These are phyloP conservation scores for Beauveria bassiana DNA, from an alignment of 2,329 filamentous ascomycete species.

Conservation along the genomic window DNA sequence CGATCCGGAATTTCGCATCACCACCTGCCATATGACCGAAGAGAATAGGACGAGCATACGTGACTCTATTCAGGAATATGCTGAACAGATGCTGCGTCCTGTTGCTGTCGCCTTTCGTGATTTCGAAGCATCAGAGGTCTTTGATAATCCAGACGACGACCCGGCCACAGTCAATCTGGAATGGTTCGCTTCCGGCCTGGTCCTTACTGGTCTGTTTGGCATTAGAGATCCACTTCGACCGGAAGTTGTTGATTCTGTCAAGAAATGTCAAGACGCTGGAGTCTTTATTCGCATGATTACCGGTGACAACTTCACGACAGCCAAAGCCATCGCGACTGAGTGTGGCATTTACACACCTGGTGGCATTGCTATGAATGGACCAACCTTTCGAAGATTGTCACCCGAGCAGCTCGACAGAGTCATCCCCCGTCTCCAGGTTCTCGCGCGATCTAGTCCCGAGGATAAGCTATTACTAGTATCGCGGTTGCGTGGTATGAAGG, in stretches of 20 bases:
- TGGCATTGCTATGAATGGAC: constrained; percentile 49
- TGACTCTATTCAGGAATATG: constrained; percentile 42
- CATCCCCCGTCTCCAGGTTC: constrained; percentile 57
- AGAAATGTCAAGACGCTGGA: constrained; percentile 54
- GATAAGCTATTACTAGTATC: constrained; percentile 61
- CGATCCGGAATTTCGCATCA: constrained; percentile 34
- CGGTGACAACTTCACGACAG: constrained; percentile 37
- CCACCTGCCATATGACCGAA: constrained; percentile 22
- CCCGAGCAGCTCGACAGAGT: constrained; percentile 42
- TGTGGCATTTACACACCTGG: constrained; percentile 60
- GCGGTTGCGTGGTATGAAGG: constrained; percentile 55
- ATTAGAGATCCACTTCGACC: constrained; percentile 61
- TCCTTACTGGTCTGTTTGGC: constrained; percentile 45
- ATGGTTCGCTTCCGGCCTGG: constrained; percentile 26
- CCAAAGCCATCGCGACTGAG: constrained; percentile 39
- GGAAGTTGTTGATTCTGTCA: constrained; percentile 54
- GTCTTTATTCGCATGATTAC: constrained; percentile 61
- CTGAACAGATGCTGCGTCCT: constrained; percentile 57
- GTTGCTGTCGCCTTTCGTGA: constrained; percentile 60
- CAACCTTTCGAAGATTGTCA: constrained; percentile 47
- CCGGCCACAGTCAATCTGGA: constrained; percentile 28
- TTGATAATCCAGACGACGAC: constrained; percentile 22
- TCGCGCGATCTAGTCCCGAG: constrained; percentile 61
- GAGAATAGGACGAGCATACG: constrained; percentile 24
- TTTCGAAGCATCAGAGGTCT: constrained; percentile 36